These are phyloP conservation scores for Dactylellina haptotyla DNA, from an alignment of 2,329 filamentous ascomycete species.

Conservation along the genomic window DNA sequence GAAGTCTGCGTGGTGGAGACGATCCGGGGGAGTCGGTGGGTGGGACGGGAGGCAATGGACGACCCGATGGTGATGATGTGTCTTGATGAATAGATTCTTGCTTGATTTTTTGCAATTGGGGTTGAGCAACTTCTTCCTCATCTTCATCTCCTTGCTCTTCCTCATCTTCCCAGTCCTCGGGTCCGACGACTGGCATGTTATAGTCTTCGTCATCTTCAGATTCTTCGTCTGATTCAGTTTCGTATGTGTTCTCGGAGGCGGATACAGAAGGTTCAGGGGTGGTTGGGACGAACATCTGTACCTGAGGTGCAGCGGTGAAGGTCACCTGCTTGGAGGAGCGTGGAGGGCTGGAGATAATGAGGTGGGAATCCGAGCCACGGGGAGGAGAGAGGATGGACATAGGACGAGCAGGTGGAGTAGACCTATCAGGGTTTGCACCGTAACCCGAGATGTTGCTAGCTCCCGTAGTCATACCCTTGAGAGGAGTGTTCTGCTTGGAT, in stretches of 20 bases:
- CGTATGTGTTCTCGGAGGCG: slow-evolving; percentile 90
- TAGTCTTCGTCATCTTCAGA: slow-evolving; percentile 65
- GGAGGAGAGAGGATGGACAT: slow-evolving; percentile 57
- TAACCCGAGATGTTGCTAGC: slow-evolving; percentile 63
- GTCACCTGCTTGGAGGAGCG: slow-evolving; percentile 96
- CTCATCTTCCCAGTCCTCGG: slow-evolving; percentile 79
- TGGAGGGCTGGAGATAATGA: slow-evolving; percentile 73
- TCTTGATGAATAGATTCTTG: slow-evolving; percentile 27
- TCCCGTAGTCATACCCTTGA: slow-evolving; percentile 67
- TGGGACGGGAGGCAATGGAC: slow-evolving; percentile 87
- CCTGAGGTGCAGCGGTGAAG: slow-evolving; percentile 89
- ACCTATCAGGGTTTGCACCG: slow-evolving; percentile 56
- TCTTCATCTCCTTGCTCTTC: too few species aligned
- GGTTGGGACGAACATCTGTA: slow-evolving; percentile 98
- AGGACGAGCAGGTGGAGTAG: slow-evolving; percentile 57
- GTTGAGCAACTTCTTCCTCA: slow-evolving; percentile 72
- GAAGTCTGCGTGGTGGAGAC: slow-evolving; percentile 51
- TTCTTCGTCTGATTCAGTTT: slow-evolving; percentile 73
- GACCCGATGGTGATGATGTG: slow-evolving; percentile 61
- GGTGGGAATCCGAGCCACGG: slow-evolving; percentile 54
- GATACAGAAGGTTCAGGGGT: slow-evolving; percentile 95
- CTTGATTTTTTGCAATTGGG: slow-evolving; percentile 69
- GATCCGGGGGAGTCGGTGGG: slow-evolving; percentile 62
- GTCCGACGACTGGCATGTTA: slow-evolving; percentile 96
- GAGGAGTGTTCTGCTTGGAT: slow-evolving; percentile 71